phyloP scores from a whole-genome alignment of 257 asterid genomes.

The Eucommia ulmoides region DNA sequence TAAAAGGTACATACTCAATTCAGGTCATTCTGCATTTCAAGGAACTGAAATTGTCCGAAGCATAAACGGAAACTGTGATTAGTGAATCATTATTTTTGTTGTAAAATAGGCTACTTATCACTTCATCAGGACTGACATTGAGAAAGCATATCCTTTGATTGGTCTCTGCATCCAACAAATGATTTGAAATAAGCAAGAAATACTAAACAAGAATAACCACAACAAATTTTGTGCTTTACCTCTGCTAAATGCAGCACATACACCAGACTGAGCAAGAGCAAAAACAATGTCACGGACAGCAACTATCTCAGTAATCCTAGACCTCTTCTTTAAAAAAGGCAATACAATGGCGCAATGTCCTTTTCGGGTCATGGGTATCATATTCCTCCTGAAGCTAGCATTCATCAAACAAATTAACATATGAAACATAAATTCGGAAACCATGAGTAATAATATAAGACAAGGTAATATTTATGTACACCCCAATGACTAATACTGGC shows the following conservation, averaged over 20 bases:
- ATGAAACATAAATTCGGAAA: too few relatives aligned
- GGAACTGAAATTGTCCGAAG: constrained; percentile 91
- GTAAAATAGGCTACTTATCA: constrained; percentile 90
- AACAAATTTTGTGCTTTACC: constrained; percentile 26
- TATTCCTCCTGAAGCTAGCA: constrained; percentile 99
- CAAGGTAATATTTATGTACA: too few relatives aligned
- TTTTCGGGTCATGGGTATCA: constrained; percentile 96
- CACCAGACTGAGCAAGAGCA: constrained; percentile 98
- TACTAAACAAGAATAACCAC: neutral
- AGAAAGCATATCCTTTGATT: constrained; percentile 93
- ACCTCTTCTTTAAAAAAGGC: constrained; percentile 87
- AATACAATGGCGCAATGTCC: constrained; percentile 53
- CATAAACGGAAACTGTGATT: constrained; percentile 96
- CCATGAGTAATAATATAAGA: too few relatives aligned
- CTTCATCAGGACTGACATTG: constrained; percentile 94
- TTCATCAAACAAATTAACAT: too few relatives aligned
- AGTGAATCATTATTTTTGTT: constrained; percentile 96
- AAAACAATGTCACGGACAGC: constrained; percentile 98
- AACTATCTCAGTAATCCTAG: constrained; percentile 87
- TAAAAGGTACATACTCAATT: constrained; percentile 58
- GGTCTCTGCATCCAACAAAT: constrained; percentile 53
- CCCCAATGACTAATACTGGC: too few relatives aligned
- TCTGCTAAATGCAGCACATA: constrained; percentile 98
- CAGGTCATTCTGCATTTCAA: constrained; percentile 94
- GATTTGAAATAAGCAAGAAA: neutral